Evolutionary conservation across 345 rosid species (phyloP), one percentile per base, ranked within the genome.

Genomic region (Eucalyptus marginata): DNA sequence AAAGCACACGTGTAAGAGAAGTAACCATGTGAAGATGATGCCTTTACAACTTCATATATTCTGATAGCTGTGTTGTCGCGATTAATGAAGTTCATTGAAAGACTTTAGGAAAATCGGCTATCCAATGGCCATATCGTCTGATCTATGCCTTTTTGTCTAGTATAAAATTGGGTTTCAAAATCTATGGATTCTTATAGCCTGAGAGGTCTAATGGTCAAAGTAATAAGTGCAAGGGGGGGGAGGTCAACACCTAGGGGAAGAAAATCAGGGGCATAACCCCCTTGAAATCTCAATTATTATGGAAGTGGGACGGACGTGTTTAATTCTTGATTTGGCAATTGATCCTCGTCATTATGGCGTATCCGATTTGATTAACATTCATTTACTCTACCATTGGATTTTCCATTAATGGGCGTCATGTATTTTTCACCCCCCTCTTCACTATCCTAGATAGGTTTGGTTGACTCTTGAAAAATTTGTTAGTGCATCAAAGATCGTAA

Each of bases 51-150:
- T 76, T 76, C 46, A 36, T 18, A 10, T 22, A 36, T 36, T 13
- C 27, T 8, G 43, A 44, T 10, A 14, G 22, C 15, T 3, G 3
- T 18, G 24, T 36, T 71, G 12, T 6, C 5, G 46, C 1, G 7
- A 8, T 6, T 3, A 20, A 2, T 5, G 13, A 36, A 40, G 46
- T 36, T 10, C 46, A 10, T 27, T 2, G 7, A 76, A 22, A 36
- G 8, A 76, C 27, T 68, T 40, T 0, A 76, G 83, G 1, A 2
- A 76, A 76, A 20, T 4, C 0, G 47, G 47, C 27, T 20, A 20
- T 20, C 14, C 27, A 6, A 10, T 71, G 46, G 27, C 46, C 15
- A 20, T 20, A 36, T 0, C 8, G 0, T 10, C 0, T 36, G 0
- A 18, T 20, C 31, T 33, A 6, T 68, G 43, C 80, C 24, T 40